Base-by-base conservation (phyloP, 768 basidiomycete genomes). In the Holtermannia corniformis region DNA sequence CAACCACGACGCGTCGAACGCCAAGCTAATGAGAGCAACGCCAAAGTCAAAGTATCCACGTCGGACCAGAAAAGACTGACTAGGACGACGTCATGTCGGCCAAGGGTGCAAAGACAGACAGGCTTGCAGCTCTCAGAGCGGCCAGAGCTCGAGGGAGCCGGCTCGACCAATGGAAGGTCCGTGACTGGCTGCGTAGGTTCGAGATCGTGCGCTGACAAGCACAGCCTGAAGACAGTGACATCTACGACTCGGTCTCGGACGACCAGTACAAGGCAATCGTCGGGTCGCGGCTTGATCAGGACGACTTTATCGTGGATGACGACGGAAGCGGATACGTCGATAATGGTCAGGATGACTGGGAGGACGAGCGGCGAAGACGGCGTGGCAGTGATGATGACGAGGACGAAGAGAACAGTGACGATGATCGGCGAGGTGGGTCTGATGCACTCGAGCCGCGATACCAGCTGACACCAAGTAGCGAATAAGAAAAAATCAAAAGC, bases 281-380 rank as follows among this genome's bases (percentile, higher is more conserved):
- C 3, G 80, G 79, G 51, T 82, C 83, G 0, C 78, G 95, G 16
- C 77, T 95, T 5, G 83, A 86, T 54, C 76, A 77, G 60, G 90
- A 96, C 59, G 95, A 99, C 70, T 99, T 99, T 57, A 87, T 97
- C 19, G 84, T 86, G 32, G 95, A 97, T 64, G 95, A 97, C 74
- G 90, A 90, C 23, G 80, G 85, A 0, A 79, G 77, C 13, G 95
- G 89, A 4, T 97, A 99, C 63, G 83, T 85, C 70, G 95, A 99
- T 75, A 88, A 95, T 66, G 95, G 95, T 3, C 84, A 90, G 82
- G 95, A 97, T 54, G 91, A 93, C 64, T 96, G 88, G 84, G 80
- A 79, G 26, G 79, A 78, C 23, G 25, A 43, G 24, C 50, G 46
- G 11, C 32, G 32, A 16, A 7, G 32, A 37, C 7, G 32, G 32